phyloP scores from a whole-genome alignment of 1,284 basidiomycete genomes.

The Cystobasidium sp. region DNA sequence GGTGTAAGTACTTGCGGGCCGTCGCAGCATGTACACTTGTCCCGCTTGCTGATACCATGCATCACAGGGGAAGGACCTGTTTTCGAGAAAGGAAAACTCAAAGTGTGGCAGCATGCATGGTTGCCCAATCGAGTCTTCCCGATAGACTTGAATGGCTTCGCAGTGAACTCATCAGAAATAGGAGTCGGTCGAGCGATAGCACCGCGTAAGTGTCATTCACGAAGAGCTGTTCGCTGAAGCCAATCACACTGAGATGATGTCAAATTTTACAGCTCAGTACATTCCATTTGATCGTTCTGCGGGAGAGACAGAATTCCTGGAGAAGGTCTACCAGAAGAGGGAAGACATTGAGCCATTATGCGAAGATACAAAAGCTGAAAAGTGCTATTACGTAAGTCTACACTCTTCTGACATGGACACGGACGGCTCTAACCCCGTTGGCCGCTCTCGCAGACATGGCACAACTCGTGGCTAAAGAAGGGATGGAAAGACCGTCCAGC shows the following conservation, averaged over 20 bases:
- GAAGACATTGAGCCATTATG: slow-evolving; percentile 41
- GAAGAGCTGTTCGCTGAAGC: too few relatives aligned
- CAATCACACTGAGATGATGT: neutral
- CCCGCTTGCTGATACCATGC: neutral
- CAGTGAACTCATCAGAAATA: slow-evolving; percentile 41
- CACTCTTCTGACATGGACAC: neutral
- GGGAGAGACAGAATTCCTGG: slow-evolving; percentile 41
- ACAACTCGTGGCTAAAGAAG: slow-evolving; percentile 42
- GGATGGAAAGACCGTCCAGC: slow-evolving; percentile 40
- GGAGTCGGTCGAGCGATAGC: slow-evolving; percentile 29
- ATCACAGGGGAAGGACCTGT: slow-evolving; percentile 40
- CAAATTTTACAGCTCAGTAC: slow-evolving; percentile 15
- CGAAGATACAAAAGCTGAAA: slow-evolving; percentile 34
- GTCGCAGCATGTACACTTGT: neutral
- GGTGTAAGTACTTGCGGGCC: slow-evolving; percentile 14
- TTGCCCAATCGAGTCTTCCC: slow-evolving; percentile 42
- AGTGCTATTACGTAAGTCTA: slow-evolving; percentile 37
- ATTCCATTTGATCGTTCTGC: slow-evolving; percentile 39
- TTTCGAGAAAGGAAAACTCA: slow-evolving; percentile 40
- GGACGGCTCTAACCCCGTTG: neutral
- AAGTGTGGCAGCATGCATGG: slow-evolving; percentile 37
- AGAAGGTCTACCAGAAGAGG: slow-evolving; percentile 38
- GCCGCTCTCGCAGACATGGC: slow-evolving; percentile 26
- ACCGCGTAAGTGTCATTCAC: slow-evolving; percentile 28
- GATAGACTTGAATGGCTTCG: slow-evolving; percentile 42